Percentiles rank a stretch among this genome's conserved stretches.
phyloP scores from a whole-genome alignment of 495 filamentous ascomycete genomes.

The Podospora appendiculata region DNA sequence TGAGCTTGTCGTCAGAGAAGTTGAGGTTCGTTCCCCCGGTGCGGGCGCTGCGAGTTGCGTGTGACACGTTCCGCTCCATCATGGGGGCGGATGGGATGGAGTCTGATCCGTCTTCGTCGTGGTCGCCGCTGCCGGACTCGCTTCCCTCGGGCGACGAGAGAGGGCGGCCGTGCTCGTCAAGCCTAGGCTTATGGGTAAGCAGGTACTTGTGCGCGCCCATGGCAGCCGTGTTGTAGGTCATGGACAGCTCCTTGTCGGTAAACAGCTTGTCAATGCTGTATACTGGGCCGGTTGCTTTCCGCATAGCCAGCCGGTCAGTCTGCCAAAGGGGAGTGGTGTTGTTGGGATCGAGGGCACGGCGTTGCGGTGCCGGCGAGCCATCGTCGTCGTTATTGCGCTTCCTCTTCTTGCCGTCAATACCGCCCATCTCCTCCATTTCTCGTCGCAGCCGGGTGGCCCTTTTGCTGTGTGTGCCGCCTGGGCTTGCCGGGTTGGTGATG shows the following conservation, averaged over 20 bases:
- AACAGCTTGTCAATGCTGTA: slow-evolving; percentile 88
- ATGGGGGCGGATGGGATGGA: slow-evolving; percentile 46
- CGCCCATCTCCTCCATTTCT: slow-evolving; percentile 69
- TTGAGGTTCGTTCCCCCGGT: slow-evolving; percentile 47
- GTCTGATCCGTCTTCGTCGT: slow-evolving; percentile 37
- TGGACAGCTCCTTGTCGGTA: slow-evolving; percentile 82
- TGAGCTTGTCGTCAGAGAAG: slow-evolving; percentile 42
- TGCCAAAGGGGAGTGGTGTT: slow-evolving; percentile 52
- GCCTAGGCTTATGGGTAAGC: slow-evolving; percentile 40
- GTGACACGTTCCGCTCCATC: slow-evolving; percentile 68
- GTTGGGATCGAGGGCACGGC: slow-evolving; percentile 33
- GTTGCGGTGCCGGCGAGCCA: slow-evolving; percentile 58
- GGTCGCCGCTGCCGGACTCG: slow-evolving; percentile 42
- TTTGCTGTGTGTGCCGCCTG: slow-evolving; percentile 71
- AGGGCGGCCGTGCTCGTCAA: slow-evolving; percentile 36
- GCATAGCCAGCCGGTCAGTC: slow-evolving; percentile 33
- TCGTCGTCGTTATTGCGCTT: slow-evolving; percentile 68
- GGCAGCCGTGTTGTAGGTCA: slow-evolving; percentile 65
- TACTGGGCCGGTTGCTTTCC: slow-evolving; percentile 40
- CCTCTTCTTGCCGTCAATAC: slow-evolving; percentile 63
- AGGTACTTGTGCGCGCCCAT: slow-evolving; percentile 53
- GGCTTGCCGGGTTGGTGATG: slow-evolving; percentile 70
- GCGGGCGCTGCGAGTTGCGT: slow-evolving; percentile 66
- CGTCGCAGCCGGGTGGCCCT: slow-evolving; percentile 75
- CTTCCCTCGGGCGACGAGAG: slow-evolving; percentile 44